phyloP scores from a whole-genome alignment of 1,284 basidiomycete species.

The Inonotus obliquus region DNA sequence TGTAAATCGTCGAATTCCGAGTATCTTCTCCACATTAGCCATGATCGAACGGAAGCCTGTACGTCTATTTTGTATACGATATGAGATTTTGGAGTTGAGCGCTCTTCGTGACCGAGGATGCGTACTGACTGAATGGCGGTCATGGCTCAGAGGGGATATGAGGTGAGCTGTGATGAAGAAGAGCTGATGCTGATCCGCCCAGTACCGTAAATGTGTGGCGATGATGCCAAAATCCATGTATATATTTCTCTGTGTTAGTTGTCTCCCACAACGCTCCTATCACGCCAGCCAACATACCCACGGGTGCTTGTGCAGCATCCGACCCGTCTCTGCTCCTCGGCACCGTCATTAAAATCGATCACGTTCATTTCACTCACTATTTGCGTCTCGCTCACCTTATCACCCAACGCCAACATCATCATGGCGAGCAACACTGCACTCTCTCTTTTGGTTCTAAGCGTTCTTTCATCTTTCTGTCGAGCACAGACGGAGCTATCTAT shows the following conservation, averaged over 20 bases:
- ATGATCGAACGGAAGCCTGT: constrained; percentile 79
- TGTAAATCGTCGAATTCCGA: constrained; percentile 90
- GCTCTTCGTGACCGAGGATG: constrained; percentile 64
- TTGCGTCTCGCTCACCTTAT: neutral
- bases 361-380: neutral
- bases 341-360: neutral
- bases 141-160: constrained; percentile 33
- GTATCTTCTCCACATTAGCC: constrained; percentile 91
- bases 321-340: neutral
- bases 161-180: neutral
- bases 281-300: too few relatives aligned
- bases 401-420: too few relatives aligned
- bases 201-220: neutral
- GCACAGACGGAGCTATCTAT: neutral
- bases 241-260: too few relatives aligned
- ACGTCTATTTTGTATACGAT: constrained; percentile 78
- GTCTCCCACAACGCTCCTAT: neutral
- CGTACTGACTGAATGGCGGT: constrained; percentile 71
- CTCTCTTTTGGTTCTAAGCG: neutral
- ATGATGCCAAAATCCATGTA: too few relatives aligned
- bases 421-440: neutral
- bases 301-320: neutral
- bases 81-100: constrained; percentile 64
- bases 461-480: neutral
- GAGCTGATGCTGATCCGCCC: neutral